Evolutionary conservation across 805 yeast genomes (phyloP).

Genomic region (Candida mattraensis): DNA sequence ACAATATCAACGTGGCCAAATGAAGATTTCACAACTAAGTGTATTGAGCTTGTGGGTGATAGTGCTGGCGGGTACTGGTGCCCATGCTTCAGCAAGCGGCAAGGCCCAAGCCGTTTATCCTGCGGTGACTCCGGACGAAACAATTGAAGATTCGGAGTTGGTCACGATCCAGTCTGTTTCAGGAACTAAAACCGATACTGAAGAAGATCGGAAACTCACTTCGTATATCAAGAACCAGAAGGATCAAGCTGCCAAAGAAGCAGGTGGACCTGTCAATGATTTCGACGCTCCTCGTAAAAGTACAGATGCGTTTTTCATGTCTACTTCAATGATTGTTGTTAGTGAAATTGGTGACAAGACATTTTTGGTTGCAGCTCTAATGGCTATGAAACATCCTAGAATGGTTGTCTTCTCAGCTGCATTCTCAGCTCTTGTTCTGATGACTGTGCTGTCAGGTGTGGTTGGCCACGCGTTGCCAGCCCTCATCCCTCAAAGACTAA

Average conservation of each 20-base stretch:
- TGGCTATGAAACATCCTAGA: slow-evolving; percentile 95
- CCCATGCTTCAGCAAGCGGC: no score
- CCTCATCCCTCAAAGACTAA: slow-evolving; percentile 72
- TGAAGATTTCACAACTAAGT: slow-evolving; percentile 14
- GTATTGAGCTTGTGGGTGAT: slow-evolving; percentile 9
- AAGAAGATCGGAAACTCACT: slow-evolving; percentile 14
- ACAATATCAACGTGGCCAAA: no score
- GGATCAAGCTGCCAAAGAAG: slow-evolving; percentile 15
- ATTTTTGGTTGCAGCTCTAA: slow-evolving; percentile 90
- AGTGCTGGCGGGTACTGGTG: no score
- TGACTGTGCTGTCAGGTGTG: slow-evolving; percentile 89
- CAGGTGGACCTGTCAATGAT: slow-evolving; percentile 12
- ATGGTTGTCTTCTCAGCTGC: slow-evolving; percentile 86
- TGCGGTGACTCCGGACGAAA: slow-evolving; percentile 15
- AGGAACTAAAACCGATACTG: slow-evolving; percentile 3
- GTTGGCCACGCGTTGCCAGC: slow-evolving; percentile 91
- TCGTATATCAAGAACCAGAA: slow-evolving; percentile 16
- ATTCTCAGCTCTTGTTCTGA: slow-evolving; percentile 76
- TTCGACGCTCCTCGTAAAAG: slow-evolving; percentile 17
- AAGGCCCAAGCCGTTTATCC: slow-evolving; percentile 28
- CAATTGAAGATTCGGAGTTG: slow-evolving; percentile 13
- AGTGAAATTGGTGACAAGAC: slow-evolving; percentile 98
- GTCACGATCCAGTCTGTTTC: slow-evolving; percentile 23
- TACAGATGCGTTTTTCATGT: slow-evolving; percentile 66
- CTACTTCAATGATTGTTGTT: slow-evolving; percentile 88